phyloP scores from a whole-genome alignment of 441 rosid species.

The Pelargonium myrrhifolium region DNA sequence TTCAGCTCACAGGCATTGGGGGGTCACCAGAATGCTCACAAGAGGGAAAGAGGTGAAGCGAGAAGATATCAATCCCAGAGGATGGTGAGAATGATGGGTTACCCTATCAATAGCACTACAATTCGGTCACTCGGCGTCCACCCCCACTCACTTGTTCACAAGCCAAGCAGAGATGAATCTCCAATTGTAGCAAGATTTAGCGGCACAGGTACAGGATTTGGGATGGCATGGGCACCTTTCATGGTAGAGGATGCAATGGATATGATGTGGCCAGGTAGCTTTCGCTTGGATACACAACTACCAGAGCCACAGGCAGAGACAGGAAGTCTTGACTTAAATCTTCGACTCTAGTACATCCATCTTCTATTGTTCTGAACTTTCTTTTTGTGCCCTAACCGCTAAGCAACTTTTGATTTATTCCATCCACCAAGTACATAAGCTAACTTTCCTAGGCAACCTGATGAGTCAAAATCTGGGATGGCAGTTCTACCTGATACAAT shows the following conservation, averaged over 20 bases:
- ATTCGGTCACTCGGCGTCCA: slow-evolving; percentile 48
- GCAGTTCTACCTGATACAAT: slow-evolving; percentile 18
- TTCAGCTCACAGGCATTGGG: slow-evolving; percentile 74
- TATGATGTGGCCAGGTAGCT: slow-evolving; percentile 69
- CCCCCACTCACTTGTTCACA: slow-evolving; percentile 57
- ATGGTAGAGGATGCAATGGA: slow-evolving; percentile 35
- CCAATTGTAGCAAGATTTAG: slow-evolving; percentile 35
- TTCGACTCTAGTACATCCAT: slow-evolving; percentile 41
- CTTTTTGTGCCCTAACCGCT: slow-evolving; percentile 12
- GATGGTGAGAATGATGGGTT: slow-evolving; percentile 46
- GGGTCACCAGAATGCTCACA: slow-evolving; percentile 83
- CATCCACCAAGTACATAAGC: slow-evolving; percentile 24
- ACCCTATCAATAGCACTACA: slow-evolving; percentile 27
- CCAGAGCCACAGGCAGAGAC: slow-evolving; percentile 34
- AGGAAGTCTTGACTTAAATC: slow-evolving; percentile 53
- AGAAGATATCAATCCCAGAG: slow-evolving; percentile 57
- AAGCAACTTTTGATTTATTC: slow-evolving; percentile 20
- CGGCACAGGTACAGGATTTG: slow-evolving; percentile 28
- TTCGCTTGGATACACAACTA: slow-evolving; percentile 40
- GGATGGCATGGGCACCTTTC: slow-evolving; percentile 35
- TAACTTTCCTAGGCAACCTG: slow-evolving; percentile 23
- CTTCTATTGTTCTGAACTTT: slow-evolving; percentile 16
- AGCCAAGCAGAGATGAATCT: slow-evolving; percentile 40
- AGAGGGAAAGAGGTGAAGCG: slow-evolving; percentile 67
- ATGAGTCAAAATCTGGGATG: slow-evolving; percentile 14